A percentile compares a stretch with the other conserved stretches of the same genome.
phyloP scores from a whole-genome alignment of 257 asterid species.

The Rhazya stricta region DNA sequence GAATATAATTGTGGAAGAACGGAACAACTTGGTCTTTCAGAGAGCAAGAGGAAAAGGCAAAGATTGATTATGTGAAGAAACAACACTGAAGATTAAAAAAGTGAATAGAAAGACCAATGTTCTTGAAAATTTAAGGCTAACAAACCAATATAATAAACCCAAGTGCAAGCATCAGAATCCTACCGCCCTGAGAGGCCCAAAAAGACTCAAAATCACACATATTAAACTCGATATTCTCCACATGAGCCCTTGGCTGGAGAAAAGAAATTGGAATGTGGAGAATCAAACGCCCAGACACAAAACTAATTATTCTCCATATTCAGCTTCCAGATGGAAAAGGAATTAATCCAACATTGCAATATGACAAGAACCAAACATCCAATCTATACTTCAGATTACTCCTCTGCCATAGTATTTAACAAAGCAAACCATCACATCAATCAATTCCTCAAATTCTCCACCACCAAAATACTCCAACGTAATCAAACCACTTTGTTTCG shows the following conservation, averaged over 20 bases:
- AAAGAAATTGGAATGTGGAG: slow-evolving; percentile 29
- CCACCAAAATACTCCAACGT: slow-evolving; percentile 17
- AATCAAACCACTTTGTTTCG: slow-evolving; percentile 14
- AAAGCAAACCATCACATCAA: slow-evolving; percentile 30
- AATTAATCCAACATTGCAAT: slow-evolving; percentile 14
- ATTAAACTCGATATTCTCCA: slow-evolving; percentile 38
- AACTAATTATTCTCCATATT: slow-evolving; percentile 39
- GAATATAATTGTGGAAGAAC: slow-evolving; percentile 25
- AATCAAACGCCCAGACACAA: slow-evolving; percentile 34
- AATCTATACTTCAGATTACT: slow-evolving; percentile 31
- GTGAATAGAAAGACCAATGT: slow-evolving; percentile 9
- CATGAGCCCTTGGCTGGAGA: slow-evolving; percentile 34
- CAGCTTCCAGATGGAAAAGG: slow-evolving; percentile 26
- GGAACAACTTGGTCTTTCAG: slow-evolving; percentile 22
- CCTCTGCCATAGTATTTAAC: slow-evolving; percentile 4
- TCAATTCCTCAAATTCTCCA: slow-evolving; percentile 39
- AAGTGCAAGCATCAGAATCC: slow-evolving; percentile 56
- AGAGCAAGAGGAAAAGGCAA: slow-evolving; percentile 18
- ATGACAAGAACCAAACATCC: slow-evolving; percentile 35
- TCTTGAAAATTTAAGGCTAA: slow-evolving; percentile 15
- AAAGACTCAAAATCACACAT: slow-evolving; percentile 25
- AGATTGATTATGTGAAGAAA: slow-evolving; percentile 51
- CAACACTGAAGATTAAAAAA: slow-evolving; percentile 26
- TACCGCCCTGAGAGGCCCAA: slow-evolving; percentile 42
- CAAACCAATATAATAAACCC: slow-evolving; percentile 32